Evolutionary conservation across 495 filamentous ascomycete species (phyloP), one percentile per base, ranked within the genome.

Genomic region (Pseudevernia furfuracea): DNA sequence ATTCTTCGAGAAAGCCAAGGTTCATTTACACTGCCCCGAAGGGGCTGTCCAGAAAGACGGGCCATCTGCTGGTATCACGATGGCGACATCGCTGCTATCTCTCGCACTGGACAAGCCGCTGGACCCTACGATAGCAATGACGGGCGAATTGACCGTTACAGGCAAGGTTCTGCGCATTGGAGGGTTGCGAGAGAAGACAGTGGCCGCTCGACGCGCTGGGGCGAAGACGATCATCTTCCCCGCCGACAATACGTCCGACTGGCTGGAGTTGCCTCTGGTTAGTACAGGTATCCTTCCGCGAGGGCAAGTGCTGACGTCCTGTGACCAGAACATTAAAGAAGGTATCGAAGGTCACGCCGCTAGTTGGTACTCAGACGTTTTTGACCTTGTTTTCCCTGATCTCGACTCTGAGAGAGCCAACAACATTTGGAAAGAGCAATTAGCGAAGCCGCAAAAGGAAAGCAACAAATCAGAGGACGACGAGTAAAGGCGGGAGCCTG

Each of bases 81-180:
- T 99, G 94, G 90, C 95, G 49, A 96, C 91, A 39, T 90, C 89
- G 66, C 75, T 99, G 68, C 77, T 99, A 43, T 91, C 87, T 55
- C 78, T 97, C 71, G 92, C 90, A 32, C 72, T 97, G 66, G 85
- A 95, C 62, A 80, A 83, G 65, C 81, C 86, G 34, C 78, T 99
- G 46, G 84, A 93, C 71, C 88, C 91, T 4, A 90, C 90, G 34
- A 86, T 97, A 71, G 93, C 95, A 58, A 99, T 99, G 95, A 99
- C 95, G 28, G 95, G 95, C 68, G 95, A 99, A 77, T 77, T 99
- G 68, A 99, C 95, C 1, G 89, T 99, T 59, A 99, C 95, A 28
- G 95, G 95, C 37, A 97, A 97, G 76, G 93, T 99, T 9, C 78
- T 99, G 61, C 83, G 95, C 70, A 99, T 99, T 77, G 95, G 95